Conservation (phyloP, 768 basidiomycete species). For the Peribolospora kevripleyi region DNA sequence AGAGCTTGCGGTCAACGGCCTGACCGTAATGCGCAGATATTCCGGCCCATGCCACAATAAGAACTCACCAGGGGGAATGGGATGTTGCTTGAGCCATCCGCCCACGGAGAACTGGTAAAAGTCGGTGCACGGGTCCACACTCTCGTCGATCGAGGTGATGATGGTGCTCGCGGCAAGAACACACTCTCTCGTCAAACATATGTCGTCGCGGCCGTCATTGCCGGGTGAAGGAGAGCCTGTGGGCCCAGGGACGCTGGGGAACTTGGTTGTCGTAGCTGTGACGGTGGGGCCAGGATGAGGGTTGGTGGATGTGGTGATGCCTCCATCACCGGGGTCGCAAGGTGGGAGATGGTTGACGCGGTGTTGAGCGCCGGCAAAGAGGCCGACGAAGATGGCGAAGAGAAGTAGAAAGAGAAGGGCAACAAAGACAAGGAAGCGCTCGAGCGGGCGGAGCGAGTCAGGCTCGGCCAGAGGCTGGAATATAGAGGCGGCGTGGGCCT, state of each 20-base stretch:
- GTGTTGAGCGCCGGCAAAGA: conserved; percentile 74
- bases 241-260: conserved; percentile 7
- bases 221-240: conserved; percentile 22
- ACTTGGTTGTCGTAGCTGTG: conserved; percentile 16
- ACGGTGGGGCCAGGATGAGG: conserved; percentile 7
- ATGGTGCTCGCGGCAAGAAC: conserved; percentile 61
- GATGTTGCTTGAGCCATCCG: conserved; percentile 62
- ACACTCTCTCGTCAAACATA: conserved; percentile 56
- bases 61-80: conserved; percentile 66
- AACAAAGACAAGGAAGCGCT: conserved; percentile 53
- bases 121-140: conserved; percentile 79
- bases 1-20: conserved; percentile 6
- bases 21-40: background rate
- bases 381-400: conserved; percentile 66
- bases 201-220: conserved; percentile 22
- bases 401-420: conserved; percentile 55
- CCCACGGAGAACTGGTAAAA: conserved; percentile 82
- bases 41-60: conserved; percentile 2
- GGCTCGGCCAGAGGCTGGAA: background rate
- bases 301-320: conserved; percentile 1
- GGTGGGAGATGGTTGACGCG: conserved; percentile 19
- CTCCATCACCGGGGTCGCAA: background rate
- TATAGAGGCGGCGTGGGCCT: background rate
- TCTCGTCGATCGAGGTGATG: conserved; percentile 49
- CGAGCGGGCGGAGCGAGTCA: conserved; percentile 57